Evolutionary conservation across 176 grass and related monocot species (phyloP), one percentile per base, ranked within the genome.

Genomic region (Poa pratensis): DNA sequence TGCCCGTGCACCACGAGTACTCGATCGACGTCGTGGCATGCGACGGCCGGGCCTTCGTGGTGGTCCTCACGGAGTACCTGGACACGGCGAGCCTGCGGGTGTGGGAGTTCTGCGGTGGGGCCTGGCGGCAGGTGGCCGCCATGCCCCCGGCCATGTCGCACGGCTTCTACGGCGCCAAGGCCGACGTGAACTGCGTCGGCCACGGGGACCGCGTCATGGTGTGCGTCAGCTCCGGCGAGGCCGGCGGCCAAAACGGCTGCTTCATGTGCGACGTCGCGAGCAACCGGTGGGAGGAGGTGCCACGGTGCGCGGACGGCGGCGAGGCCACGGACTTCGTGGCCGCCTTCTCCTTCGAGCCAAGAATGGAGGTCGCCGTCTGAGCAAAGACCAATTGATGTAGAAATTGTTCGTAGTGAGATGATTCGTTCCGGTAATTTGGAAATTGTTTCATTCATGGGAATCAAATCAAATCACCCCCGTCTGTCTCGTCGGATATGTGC

Each of bases 101-200:
- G 48, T 99, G 97, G 97, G 91, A 90, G 79, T 88, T 88, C 87
- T 72, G 45, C 28, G 42, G 20, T 16, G 75, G 77, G 23, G 78
- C 43, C 45, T 99, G 97, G 97, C 53, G 79, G 24, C 97, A 99
- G 75, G 94, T 86, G 11, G 94, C 94, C 0, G 89, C 88, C 14
- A 99, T 99, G 97, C 94, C 97, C 5, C 88, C 97, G 11, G 37
- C 94, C 34, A 86, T 99, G 88, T 88, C 97, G 43, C 94, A 96
- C 52, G 86, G 62, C 6, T 92, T 96, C 53, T 84, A 82, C 3
- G 90, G 83, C 14, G 82, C 88, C 30, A 99, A 94, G 73, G 88
- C 91, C 1, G 97, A 96, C 45, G 91, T 99, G 42, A 99, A 96
- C 70, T 99, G 97, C 85, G 90, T 89, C 8, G 88, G 91, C 1